Base-by-base conservation (phyloP, 169 alveolate genomes). In the Sarcocystis neurona region DNA sequence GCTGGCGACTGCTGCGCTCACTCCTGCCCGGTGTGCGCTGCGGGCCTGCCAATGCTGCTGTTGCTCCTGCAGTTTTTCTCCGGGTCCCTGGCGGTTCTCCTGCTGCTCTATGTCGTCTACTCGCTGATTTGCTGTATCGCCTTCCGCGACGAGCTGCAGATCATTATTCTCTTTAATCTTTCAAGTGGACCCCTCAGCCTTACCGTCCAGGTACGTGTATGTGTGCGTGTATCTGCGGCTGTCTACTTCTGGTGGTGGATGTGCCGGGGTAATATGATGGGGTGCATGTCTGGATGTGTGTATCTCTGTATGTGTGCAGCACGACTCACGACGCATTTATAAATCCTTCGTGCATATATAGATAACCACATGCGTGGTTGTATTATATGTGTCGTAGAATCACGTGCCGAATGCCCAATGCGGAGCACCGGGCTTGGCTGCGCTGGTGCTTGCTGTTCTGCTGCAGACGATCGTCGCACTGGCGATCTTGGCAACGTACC, bases 21-120 rank as follows among this genome's bases (percentile, higher is more conserved):
- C n/a, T n/a, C n/a, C n/a, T n/a, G n/a, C n/a, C n/a, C 60, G 60
- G 27, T 48, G 60, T 48, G 43, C 41, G 44, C 32, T n/a, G 27
- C n/a, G n/a, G n/a, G n/a, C n/a, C n/a, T n/a, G n/a, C n/a, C n/a
- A n/a, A n/a, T n/a, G n/a, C n/a, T 63, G 72, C 41, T 37, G 39
- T n/a, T 63, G 37, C 75, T 10, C 32, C 34, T n/a, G n/a, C 75
- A 63, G 75, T 37, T 63, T 63, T n/a, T 63, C 46, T 63, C 75
- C 27, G 8, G 27, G n/a, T 63, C 46, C n/a, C 41, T 63, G 2
- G 75, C 46, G 32, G 75, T 41, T 15, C 75, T 63, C n/a, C n/a
- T 63, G 37, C 4, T n/a, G 75, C 27, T 41, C 75, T 63, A 63
- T n/a, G 6, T 41, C 3, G 12, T 37, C 43, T 63, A 12, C n/a